Base-by-base conservation (phyloP, 2,329 filamentous ascomycete species). In the Penicillium sclerotiorum region DNA sequence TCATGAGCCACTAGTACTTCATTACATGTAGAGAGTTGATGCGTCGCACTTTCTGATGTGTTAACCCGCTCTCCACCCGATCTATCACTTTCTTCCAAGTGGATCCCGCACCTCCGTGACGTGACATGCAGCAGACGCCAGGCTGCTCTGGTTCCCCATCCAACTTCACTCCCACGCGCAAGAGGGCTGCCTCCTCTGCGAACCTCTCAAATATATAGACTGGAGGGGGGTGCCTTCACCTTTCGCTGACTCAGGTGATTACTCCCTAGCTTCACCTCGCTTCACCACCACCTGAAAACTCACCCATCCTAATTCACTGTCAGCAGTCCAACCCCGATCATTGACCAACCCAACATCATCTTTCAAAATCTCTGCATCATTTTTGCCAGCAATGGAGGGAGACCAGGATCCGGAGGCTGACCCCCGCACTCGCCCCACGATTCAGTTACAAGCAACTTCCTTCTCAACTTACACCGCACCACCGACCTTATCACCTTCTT, bases 371-470 rank as follows among this genome's bases (percentile, higher is more conserved):
- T 23, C 15, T 27, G 28, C 28, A 48, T 50, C 50, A 52, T 53
- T 50, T 56, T n/a, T n/a, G n/a, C n/a, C n/a, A n/a, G n/a, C n/a
- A n/a, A 72, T 72, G 69, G 66, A 70, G 54, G 58, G 53, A 52
- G 59, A 57, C 47, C 59, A 67, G 46, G 45, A 57, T 47, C 59
- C 66, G 46, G 45, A 54, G 22, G 47, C 60, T 23, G 59, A 63
- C 47, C 47, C 57, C 46, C 54, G 50, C 32, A 58, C 56, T 37
- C 56, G 61, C 44, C 60, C 57, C 46, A 52, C 60, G 27, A 49
- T 63, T 38, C 59, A 52, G 46, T 52, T 65, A 47, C 66, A 65
- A 46, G 51, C 59, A 44, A 58, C 56, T 22, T 61, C 57, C 44
- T 63, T 65, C 41, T 43, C 67, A 39, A 61, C 59, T 13, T 66